phyloP scores from a whole-genome alignment of 2,329 filamentous ascomycete genomes.

The Exophiala viscosa region DNA sequence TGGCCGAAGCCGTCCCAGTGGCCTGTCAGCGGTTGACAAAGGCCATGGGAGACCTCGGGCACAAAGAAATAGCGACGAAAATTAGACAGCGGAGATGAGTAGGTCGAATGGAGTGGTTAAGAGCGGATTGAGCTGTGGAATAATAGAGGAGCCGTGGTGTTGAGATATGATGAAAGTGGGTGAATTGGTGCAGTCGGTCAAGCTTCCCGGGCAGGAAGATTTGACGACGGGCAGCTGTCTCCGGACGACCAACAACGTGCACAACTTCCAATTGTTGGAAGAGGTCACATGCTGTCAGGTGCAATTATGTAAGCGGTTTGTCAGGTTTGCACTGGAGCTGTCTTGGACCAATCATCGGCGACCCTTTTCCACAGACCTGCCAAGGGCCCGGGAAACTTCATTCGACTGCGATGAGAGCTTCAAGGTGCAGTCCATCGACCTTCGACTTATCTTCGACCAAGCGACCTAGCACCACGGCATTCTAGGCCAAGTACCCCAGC shows the following conservation, averaged over 20 bases:
- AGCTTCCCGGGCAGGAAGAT: slow-evolving; percentile 13
- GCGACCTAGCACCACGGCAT: background rate
- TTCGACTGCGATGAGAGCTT: no score
- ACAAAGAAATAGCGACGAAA: background rate
- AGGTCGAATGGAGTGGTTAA: background rate
- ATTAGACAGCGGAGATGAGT: background rate
- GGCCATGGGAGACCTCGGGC: slow-evolving; percentile 8
- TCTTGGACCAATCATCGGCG: no score
- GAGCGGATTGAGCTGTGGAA: background rate
- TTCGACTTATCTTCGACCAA: no score
- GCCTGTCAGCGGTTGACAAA: slow-evolving; percentile 21
- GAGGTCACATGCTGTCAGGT: background rate
- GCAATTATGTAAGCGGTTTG: no score
- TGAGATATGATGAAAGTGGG: slow-evolving; percentile 16
- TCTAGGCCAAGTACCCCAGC: background rate
- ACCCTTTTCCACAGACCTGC: no score
- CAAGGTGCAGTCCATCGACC: no score
- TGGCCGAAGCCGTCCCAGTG: slow-evolving; percentile 19
- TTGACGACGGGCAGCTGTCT: slow-evolving; percentile 1
- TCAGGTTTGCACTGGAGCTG: no score
- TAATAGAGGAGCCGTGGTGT: background rate
- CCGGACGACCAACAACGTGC: background rate
- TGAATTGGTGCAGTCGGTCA: slow-evolving; percentile 8
- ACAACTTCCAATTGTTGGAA: background rate
- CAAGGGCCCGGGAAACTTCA: no score